Evolutionary conservation across 257 asterid genomes (phyloP).

Genomic region (Penstemon davidsonii): DNA sequence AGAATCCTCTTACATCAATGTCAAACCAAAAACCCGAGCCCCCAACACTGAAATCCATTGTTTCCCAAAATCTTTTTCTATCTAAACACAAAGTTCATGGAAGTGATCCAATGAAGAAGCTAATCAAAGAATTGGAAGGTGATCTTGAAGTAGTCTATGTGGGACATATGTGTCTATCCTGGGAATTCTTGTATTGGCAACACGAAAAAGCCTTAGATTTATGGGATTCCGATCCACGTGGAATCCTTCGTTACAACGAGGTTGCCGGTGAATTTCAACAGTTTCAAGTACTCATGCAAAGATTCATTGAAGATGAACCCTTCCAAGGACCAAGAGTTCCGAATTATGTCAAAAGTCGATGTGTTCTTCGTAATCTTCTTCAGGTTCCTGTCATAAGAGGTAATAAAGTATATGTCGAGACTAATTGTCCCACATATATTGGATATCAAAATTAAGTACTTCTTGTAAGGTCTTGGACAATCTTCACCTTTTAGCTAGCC

Average conservation of each 20-base stretch:
- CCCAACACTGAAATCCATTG: constrained; percentile 61
- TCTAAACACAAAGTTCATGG: constrained; percentile 58
- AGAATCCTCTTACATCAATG: constrained; percentile 71
- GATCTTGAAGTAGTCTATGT: constrained; percentile 87
- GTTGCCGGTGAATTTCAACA: constrained; percentile 90
- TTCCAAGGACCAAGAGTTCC: constrained; percentile 80
- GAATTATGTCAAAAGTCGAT: constrained; percentile 60
- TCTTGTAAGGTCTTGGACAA: too few relatives aligned
- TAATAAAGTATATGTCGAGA: constrained; percentile 12
- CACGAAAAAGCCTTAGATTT: constrained; percentile 69
- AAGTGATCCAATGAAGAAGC: constrained; percentile 74
- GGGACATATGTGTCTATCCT: constrained; percentile 90
- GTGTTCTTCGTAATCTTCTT: constrained; percentile 71
- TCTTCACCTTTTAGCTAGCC: too few relatives aligned
- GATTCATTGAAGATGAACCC: constrained; percentile 80
- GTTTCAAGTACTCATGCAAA: constrained; percentile 84
- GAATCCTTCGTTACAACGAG: constrained; percentile 61
- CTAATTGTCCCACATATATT: too few relatives aligned
- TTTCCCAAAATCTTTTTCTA: constrained; percentile 57
- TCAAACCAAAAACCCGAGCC: constrained; percentile 50
- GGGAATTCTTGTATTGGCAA: constrained; percentile 94
- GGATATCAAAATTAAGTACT: too few relatives aligned
- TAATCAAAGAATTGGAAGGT: constrained; percentile 66
- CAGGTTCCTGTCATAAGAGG: constrained; percentile 90
- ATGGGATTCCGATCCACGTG: constrained; percentile 71